Evolutionary conservation across 768 basidiomycete genomes (phyloP).

Genomic region (Pleurotus tuber-regium): DNA sequence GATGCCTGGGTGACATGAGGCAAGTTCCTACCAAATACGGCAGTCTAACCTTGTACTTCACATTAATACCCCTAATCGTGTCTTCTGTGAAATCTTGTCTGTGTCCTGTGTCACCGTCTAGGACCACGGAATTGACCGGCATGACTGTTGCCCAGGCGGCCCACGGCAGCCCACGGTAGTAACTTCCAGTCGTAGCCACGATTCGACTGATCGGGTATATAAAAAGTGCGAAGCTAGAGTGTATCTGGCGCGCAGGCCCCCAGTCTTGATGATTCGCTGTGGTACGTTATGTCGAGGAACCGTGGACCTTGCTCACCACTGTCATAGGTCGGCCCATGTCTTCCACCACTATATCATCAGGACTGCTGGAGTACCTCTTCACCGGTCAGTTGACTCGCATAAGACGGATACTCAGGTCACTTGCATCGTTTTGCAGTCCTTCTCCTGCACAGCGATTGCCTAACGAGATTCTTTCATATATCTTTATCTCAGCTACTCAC

Average conservation of each 20-base stretch:
- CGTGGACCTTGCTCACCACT: no score
- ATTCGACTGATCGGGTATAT: conserved; percentile 7
- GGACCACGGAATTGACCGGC: conserved; percentile 7
- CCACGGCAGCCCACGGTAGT: conserved; percentile 2
- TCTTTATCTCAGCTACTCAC: conserved; percentile 29
- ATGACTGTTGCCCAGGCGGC: conserved; percentile 2
- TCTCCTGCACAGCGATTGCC: conserved; percentile 25
- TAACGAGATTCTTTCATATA: conserved; percentile 33
- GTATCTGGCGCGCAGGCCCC: no score
- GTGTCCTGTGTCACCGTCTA: not conserved
- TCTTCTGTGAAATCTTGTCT: no score
- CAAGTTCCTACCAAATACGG: conserved; percentile 4
- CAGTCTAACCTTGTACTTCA: conserved; percentile 4
- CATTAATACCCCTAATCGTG: conserved; percentile 1
- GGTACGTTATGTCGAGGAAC: no score
- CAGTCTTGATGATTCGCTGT: no score
- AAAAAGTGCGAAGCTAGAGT: conserved; percentile 1
- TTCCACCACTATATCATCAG: conserved; percentile 4
- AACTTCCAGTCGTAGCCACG: no score
- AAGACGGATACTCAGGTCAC: conserved; percentile 17
- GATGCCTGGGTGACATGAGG: no score
- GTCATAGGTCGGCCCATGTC: conserved; percentile 4
- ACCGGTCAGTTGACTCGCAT: conserved; percentile 15
- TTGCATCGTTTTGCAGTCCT: conserved; percentile 9
- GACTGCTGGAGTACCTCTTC: conserved; percentile 11